Conservation (phyloP, 2,329 filamentous ascomycete species). For the Xylaria multiplex region DNA sequence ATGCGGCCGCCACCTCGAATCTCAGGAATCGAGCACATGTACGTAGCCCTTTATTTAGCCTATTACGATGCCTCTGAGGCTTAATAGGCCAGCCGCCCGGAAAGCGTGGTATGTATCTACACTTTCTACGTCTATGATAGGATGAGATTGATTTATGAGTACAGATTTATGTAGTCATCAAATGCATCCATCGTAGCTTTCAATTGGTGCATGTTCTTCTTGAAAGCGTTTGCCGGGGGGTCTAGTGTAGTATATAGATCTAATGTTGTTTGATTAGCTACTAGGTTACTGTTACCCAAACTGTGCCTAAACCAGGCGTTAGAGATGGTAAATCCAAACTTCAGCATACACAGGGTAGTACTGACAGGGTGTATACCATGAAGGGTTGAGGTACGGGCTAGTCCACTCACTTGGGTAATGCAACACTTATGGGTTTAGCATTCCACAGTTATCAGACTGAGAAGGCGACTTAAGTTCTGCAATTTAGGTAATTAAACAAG, state of each 20-base stretch:
- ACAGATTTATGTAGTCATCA: background rate
- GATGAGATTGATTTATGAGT: background rate
- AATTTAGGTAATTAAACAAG: slow-evolving; percentile 19
- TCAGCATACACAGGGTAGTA: slow-evolving; percentile 5
- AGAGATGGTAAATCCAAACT: background rate
- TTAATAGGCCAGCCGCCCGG: background rate
- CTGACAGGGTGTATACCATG: background rate
- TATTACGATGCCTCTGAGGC: background rate
- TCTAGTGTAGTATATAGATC: background rate
- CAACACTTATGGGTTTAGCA: background rate
- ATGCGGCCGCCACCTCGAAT: background rate
- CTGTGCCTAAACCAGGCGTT: background rate
- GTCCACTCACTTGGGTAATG: slow-evolving; percentile 11
- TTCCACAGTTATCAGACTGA: background rate
- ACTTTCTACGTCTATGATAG: background rate
- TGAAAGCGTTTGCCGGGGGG: background rate
- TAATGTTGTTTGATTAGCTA: background rate
- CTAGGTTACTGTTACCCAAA: background rate
- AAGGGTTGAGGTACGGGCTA: background rate
- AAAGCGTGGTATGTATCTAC: background rate
- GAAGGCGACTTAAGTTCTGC: background rate
- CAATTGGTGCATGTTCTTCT: background rate
- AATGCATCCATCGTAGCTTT: background rate
- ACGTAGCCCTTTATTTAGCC: background rate
- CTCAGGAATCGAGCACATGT: background rate